Percentiles rank a stretch among this genome's conserved stretches.
These are phyloP conservation scores for Pochonia chlamydosporia DNA, from an alignment of 2,329 filamentous ascomycete species.

Conservation along the genomic window DNA sequence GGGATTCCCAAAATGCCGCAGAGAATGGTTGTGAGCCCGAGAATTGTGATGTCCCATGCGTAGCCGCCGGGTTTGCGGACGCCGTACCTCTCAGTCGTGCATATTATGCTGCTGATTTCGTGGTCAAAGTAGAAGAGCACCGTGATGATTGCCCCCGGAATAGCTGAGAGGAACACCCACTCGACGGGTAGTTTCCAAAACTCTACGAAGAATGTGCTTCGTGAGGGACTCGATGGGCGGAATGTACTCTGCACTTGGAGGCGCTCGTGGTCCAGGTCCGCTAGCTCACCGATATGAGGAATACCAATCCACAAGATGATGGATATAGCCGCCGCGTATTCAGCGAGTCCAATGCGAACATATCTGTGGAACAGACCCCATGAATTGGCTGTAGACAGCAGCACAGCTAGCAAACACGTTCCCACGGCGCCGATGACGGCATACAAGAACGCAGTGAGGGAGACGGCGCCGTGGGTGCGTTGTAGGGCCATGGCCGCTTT, in stretches of 20 bases:
- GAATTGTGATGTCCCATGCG: slow-evolving; percentile 57
- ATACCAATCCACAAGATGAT: slow-evolving; percentile 61
- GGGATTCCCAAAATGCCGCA: slow-evolving; percentile 63
- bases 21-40: slow-evolving; percentile 56
- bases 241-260: slow-evolving; percentile 52
- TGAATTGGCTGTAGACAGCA: slow-evolving; percentile 53
- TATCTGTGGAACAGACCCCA: slow-evolving; percentile 59
- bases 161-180: slow-evolving; percentile 57
- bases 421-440: slow-evolving; percentile 58
- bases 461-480: slow-evolving; percentile 49
- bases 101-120: slow-evolving; percentile 64
- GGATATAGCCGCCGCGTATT: slow-evolving; percentile 61
- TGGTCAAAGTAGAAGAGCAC: slow-evolving; percentile 67
- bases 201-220: slow-evolving; percentile 51
- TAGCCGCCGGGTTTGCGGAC: slow-evolving; percentile 57
- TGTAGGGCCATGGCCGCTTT: slow-evolving; percentile 61
- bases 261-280: slow-evolving; percentile 50
- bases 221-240: slow-evolving; percentile 48
- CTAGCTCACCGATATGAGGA: slow-evolving; percentile 55
- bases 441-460: slow-evolving; percentile 59
- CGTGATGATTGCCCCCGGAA: slow-evolving; percentile 59
- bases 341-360: slow-evolving; percentile 53
- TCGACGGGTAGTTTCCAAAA: slow-evolving; percentile 56
- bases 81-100: slow-evolving; percentile 56
- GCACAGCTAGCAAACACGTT: slow-evolving; percentile 56